Base-by-base conservation (phyloP, 1,139 yeast species). In the Candida frijolesensis region DNA sequence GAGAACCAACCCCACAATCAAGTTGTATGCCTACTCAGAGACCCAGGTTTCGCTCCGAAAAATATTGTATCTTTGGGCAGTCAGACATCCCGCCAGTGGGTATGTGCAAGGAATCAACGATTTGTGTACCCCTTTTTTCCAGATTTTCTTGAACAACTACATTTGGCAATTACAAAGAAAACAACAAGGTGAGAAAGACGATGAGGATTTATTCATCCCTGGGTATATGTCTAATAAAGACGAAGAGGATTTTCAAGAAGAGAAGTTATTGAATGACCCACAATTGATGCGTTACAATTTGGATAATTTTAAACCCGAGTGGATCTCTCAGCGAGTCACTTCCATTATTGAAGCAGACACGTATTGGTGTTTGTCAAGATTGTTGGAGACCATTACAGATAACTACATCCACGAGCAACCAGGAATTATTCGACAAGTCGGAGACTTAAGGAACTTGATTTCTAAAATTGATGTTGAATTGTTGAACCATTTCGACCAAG, bases 61-160 rank as follows among this genome's bases (percentile, higher is more conserved):
- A 56, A 84, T 95, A 15, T 71, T 94, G 47, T 95, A 90, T 61
- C 74, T 94, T 33, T 94, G 99, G 99, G 96, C 99, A 0, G 85
- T 94, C 18, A 80, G 99, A 54, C 99, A 95, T 64, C 99, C 99
- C 0, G 97, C 98, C 3, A 85, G 95, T 63, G 99, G 99, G 3
- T 94, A 94, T 67, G 99, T 94, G n/a, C 99, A 94, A 69, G 99
- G 99, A 27, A 95, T 94, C 51, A 94, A 94, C 65, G 99, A 94
- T 67, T 76, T 94, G 50, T 91, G 87, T 15, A 94, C 98, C 0
- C 99, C 99, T 1, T 91, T 95, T 65, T 92, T 81, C 67, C 97
- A 94, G 66, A 86, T 94, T 0, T 94, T 94, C 63, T 68, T 95
- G 48, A 77, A 84, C 2, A 85, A 86, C 54, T 92, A 92, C 64